Evolutionary conservation across 1,139 yeast species (phyloP).

Genomic region (Lodderomyces pseudojiufengensis): DNA sequence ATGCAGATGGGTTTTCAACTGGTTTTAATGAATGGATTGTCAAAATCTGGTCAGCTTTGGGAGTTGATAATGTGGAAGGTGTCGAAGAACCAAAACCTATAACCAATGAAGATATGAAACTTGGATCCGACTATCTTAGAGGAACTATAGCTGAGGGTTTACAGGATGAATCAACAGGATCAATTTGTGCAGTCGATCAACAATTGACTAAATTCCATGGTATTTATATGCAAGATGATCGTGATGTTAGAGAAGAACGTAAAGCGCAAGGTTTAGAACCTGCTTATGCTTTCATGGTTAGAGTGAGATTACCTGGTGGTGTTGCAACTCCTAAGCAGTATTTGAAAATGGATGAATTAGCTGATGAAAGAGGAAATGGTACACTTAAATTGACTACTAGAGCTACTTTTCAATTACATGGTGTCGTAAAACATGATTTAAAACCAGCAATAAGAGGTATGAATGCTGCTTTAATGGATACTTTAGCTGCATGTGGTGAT

Average conservation of each 20-base stretch:
- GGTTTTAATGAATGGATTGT: slow-evolving; percentile 89
- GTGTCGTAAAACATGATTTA: slow-evolving; percentile 85
- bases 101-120: slow-evolving; percentile 94
- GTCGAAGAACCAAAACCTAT: slow-evolving; percentile 95
- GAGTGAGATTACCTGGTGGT: slow-evolving; percentile 95
- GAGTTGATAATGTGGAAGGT: slow-evolving; percentile 78
- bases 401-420: slow-evolving; percentile 96
- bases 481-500: slow-evolving; percentile 98
- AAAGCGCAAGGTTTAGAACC: slow-evolving; percentile 93
- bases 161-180: slow-evolving; percentile 80
- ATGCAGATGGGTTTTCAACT: slow-evolving; percentile 90
- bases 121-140: slow-evolving; percentile 79
- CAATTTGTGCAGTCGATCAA: slow-evolving; percentile 89
- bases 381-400: slow-evolving; percentile 94
- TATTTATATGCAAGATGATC: slow-evolving; percentile 97
- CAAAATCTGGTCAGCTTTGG: slow-evolving; percentile 80
- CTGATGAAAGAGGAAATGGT: slow-evolving; percentile 85
- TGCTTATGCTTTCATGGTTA: slow-evolving; percentile 92
- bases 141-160: slow-evolving; percentile 93
- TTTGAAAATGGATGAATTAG: slow-evolving; percentile 77
- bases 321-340: slow-evolving; percentile 85
- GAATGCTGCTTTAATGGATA: slow-evolving; percentile 86
- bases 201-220: slow-evolving; percentile 97
- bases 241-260: slow-evolving; percentile 91
- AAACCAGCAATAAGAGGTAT: slow-evolving; percentile 92